These are phyloP conservation scores for Bullera alba DNA, from an alignment of 768 basidiomycete species.

Conservation along the genomic window DNA sequence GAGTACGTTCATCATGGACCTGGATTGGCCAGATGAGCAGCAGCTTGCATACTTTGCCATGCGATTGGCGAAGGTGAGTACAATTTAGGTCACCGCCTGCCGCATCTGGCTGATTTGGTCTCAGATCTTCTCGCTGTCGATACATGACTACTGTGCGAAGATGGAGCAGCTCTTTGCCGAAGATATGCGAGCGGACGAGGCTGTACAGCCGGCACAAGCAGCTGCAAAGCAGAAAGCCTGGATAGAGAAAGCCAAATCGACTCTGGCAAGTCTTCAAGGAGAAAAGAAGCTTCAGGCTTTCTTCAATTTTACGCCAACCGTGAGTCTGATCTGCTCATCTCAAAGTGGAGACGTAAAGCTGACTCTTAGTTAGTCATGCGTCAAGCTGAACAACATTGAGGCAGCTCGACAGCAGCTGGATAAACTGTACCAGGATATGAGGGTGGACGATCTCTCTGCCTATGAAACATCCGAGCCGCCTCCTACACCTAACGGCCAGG, in stretches of 20 bases:
- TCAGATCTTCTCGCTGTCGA: conserved; percentile 81
- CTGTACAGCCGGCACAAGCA: conserved; percentile 54
- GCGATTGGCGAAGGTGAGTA: conserved; percentile 68
- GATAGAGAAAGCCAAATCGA: conserved; percentile 47
- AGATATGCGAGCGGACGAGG: conserved; percentile 80
- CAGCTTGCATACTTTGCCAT: conserved; percentile 87
- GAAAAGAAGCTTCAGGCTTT: conserved; percentile 90
- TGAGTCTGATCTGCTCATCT: conserved; percentile 22
- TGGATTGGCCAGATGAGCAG: conserved; percentile 87
- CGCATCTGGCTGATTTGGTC: not conserved
- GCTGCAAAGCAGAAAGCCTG: conserved; percentile 68
- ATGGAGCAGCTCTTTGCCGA: conserved; percentile 83
- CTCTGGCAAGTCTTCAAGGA: conserved; percentile 54
- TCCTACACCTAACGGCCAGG: conserved; percentile 17
- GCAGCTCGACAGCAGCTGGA: conserved; percentile 84
- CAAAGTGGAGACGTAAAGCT: not conserved
- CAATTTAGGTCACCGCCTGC: no score
- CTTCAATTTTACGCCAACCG: conserved; percentile 73
- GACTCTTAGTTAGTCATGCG: conserved; percentile 59
- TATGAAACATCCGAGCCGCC: conserved; percentile 13
- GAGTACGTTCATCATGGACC: conserved; percentile 73
- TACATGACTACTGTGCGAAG: conserved; percentile 82
- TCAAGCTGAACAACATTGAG: conserved; percentile 96
- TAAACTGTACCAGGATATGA: conserved; percentile 85
- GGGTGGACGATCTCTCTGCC: conserved; percentile 68